phyloP scores from a whole-genome alignment of 108 stramenopile species.

The Cyclostephanos tholiformis region DNA sequence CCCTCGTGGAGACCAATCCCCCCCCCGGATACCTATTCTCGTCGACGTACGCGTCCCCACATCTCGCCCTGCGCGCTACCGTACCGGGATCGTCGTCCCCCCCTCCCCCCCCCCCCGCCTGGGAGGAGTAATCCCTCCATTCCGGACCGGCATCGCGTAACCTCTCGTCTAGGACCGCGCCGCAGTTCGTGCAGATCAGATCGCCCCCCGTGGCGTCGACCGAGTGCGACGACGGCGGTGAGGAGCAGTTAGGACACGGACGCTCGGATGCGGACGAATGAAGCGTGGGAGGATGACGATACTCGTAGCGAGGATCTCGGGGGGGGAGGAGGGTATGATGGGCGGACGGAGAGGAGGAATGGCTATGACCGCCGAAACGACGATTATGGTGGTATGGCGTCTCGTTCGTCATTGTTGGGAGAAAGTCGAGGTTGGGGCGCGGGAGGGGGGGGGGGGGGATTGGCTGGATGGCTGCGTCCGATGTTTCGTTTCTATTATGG shows the following conservation, averaged over 20 bases:
- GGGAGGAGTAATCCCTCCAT: conserved; percentile 34
- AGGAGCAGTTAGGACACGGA: conserved; percentile 31
- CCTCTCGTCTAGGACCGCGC: conserved; percentile 33
- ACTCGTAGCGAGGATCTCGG: conserved; percentile 12
- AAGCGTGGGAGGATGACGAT: conserved; percentile 14
- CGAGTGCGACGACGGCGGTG: conserved; percentile 22
- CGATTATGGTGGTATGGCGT: background rate
- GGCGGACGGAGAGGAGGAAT: background rate
- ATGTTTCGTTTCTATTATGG: too few species aligned
- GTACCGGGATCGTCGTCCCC: conserved; percentile 9
- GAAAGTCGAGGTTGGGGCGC: too few species aligned
- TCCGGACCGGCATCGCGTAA: conserved; percentile 26
- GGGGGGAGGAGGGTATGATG: background rate
- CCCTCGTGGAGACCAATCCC: conserved; percentile 32
- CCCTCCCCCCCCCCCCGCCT: background rate
- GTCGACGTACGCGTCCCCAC: conserved; percentile 30
- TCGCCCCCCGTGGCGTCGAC: conserved; percentile 23
- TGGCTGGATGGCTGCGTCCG: too few species aligned
- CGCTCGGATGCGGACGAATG: background rate
- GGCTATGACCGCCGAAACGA: background rate
- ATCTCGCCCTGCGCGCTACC: conserved; percentile 1
- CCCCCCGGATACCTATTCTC: conserved; percentile 30
- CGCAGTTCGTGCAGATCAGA: conserved; percentile 33
- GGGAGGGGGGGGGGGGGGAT: too few species aligned
- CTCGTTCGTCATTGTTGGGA: background rate